A percentile compares a stretch with the other conserved stretches of the same genome.
Conservation (phyloP, 208 protist species). For the Crithidia expoeki region DNA sequence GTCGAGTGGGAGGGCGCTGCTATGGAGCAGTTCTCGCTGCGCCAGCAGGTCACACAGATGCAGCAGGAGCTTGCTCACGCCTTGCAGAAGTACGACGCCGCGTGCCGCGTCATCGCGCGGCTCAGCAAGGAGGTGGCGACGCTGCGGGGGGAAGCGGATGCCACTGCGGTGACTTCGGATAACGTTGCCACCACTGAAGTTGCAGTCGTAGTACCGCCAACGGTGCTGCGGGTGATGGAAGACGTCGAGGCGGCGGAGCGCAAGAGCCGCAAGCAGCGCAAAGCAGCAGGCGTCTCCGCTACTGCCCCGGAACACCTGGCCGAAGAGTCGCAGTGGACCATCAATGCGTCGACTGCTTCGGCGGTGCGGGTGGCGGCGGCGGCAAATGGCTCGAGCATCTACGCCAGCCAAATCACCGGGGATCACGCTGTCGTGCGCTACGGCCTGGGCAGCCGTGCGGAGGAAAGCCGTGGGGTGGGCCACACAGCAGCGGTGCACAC, state of each 20-base stretch:
- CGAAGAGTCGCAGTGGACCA: constrained; percentile 18
- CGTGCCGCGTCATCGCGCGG: constrained; percentile 97
- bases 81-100: constrained; percentile 99
- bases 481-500: constrained; percentile 67
- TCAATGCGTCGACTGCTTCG: constrained; percentile 9
- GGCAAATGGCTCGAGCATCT: constrained; percentile 16
- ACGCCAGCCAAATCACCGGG: constrained; percentile 29
- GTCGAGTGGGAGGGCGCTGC: constrained; percentile 99
- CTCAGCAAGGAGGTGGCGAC: constrained; percentile 83
- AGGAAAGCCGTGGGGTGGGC: constrained; percentile 45
- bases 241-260: constrained; percentile 39
- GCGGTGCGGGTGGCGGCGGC: constrained; percentile 25
- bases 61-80: constrained; percentile 97
- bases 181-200: constrained; percentile 9
- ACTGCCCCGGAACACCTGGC: neutral
- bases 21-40: constrained; percentile 97
- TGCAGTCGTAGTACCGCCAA: constrained; percentile 39
- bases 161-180: constrained; percentile 9
- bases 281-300: constrained; percentile 5
- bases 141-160: constrained; percentile 19
- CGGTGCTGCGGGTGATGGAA: constrained; percentile 42
- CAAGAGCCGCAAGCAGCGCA: constrained; percentile 44
- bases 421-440: constrained; percentile 53
- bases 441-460: constrained; percentile 22
- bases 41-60: constrained; percentile 90